phyloP scores from a whole-genome alignment of 352 stramenopile genomes.

The Thalassiosira delicatula region DNA sequence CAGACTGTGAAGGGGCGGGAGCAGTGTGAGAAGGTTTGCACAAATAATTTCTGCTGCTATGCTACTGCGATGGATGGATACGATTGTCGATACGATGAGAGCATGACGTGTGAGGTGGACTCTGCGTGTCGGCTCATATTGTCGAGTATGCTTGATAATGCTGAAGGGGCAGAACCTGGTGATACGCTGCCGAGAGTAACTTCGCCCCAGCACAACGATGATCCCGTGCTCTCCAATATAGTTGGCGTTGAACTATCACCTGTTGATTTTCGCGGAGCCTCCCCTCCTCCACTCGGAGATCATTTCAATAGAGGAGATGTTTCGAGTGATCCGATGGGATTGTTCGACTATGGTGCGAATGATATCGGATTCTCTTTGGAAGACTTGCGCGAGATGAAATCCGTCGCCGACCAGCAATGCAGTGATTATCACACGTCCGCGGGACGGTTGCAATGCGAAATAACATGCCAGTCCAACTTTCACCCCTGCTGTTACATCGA shows the following conservation, averaged over 20 bases:
- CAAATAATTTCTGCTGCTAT: slow-evolving; percentile 44
- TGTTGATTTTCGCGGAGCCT: too few relatives aligned
- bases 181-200: too few relatives aligned
- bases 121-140: slow-evolving; percentile 13
- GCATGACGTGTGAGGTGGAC: slow-evolving; percentile 42
- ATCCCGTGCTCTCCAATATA: too few relatives aligned
- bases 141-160: slow-evolving; percentile 3
- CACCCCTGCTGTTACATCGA: too few relatives aligned
- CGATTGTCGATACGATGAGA: slow-evolving; percentile 13
- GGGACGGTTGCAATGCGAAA: slow-evolving; percentile 24
- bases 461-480: slow-evolving; percentile 13
- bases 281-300: neutral
- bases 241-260: too few relatives aligned
- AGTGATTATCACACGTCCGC: slow-evolving; percentile 1
- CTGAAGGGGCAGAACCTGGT: neutral
- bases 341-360: neutral
- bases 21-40: slow-evolving; percentile 32
- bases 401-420: slow-evolving; percentile 19
- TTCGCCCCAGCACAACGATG: too few relatives aligned
- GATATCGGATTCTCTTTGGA: neutral
- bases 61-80: slow-evolving; percentile 6
- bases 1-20: slow-evolving; percentile 4
- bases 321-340: slow-evolving; percentile 2
- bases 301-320: too few relatives aligned
- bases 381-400: slow-evolving; percentile 27